These are phyloP conservation scores for Coemansia pectinata DNA, from an alignment of 192 early-diverging fungal species.

Conservation along the genomic window DNA sequence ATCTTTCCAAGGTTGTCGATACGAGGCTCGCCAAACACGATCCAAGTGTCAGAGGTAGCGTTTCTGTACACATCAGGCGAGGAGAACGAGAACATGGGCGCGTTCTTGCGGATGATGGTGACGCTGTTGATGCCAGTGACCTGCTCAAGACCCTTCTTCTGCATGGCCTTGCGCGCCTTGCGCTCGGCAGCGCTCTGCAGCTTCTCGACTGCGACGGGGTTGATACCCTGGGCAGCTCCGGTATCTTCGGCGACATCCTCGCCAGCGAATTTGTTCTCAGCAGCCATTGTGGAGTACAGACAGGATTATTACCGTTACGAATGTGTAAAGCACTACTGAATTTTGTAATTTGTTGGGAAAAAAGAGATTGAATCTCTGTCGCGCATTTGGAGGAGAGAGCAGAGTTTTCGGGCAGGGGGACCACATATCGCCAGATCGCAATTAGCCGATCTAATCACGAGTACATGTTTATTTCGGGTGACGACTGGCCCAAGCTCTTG, in stretches of 20 bases:
- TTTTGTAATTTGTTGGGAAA: not conserved
- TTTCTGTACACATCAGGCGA: slow-evolving; percentile 94
- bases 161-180: slow-evolving; percentile 97
- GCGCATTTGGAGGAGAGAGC: not conserved
- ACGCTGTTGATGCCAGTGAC: slow-evolving; percentile 87
- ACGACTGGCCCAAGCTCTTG: not conserved
- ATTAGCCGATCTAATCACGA: not conserved
- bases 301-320: not conserved
- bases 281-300: slow-evolving; percentile 24
- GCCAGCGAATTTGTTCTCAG: slow-evolving; percentile 39
- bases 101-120: slow-evolving; percentile 79
- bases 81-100: slow-evolving; percentile 84
- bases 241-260: slow-evolving; percentile 50
- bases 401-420: not conserved
- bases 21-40: slow-evolving; percentile 95
- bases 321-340: not conserved
- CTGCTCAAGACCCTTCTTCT: slow-evolving; percentile 86
- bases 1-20: slow-evolving; percentile 79
- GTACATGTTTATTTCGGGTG: too few relatives aligned
- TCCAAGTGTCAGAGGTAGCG: slow-evolving; percentile 76
- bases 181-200: slow-evolving; percentile 83
- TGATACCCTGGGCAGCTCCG: slow-evolving; percentile 35
- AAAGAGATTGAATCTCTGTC: not conserved
- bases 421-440: not conserved
- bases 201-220: slow-evolving; percentile 27